Percentiles rank a stretch among this genome's conserved stretches.
Evolutionary conservation across 805 yeast species (phyloP).

Genomic region (Saccharomycopsis babjevae): DNA sequence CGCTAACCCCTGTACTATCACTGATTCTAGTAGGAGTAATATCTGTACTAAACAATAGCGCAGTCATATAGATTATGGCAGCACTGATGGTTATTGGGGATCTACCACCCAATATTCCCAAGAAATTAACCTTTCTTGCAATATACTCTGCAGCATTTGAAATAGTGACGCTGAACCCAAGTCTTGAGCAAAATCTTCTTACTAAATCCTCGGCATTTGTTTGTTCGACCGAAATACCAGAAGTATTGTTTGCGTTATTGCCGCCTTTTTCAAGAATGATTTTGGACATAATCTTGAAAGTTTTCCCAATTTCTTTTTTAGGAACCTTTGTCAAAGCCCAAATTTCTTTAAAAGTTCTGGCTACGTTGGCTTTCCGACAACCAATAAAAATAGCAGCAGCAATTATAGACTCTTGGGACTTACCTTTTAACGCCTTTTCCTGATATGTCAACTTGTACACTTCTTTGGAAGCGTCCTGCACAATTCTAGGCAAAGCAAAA

Average conservation of each 20-base stretch:
- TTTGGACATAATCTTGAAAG: conserved; percentile 76
- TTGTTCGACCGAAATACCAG: conserved; percentile 58
- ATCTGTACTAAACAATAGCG: conserved; percentile 73
- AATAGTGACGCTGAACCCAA: conserved; percentile 76
- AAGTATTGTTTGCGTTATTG: conserved; percentile 26
- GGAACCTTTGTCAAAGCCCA: conserved; percentile 93
- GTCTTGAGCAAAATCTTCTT: conserved; percentile 90
- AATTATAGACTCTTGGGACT: conserved; percentile 87
- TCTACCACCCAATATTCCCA: conserved; percentile 90
- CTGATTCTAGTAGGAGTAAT: conserved; percentile 73
- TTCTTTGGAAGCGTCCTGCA: conserved; percentile 95
- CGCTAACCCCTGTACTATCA: conserved; percentile 91
- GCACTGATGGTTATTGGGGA: conserved; percentile 98
- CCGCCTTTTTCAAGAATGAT: conserved; percentile 35
- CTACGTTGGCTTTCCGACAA: conserved; percentile 86
- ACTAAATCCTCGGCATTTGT: conserved; percentile 91
- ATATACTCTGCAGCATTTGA: conserved; percentile 90
- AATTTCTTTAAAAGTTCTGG: conserved; percentile 90
- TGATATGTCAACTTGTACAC: conserved; percentile 88
- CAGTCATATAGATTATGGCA: conserved; percentile 90
- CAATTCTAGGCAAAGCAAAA: conserved; percentile 85
- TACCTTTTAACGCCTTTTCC: conserved; percentile 76
- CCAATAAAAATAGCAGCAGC: conserved; percentile 95
- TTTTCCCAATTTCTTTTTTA: conserved; percentile 87
- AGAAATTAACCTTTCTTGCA: conserved; percentile 80